Conservation (phyloP, 163 green algal genomes). For the Chlorella variabilis region DNA sequence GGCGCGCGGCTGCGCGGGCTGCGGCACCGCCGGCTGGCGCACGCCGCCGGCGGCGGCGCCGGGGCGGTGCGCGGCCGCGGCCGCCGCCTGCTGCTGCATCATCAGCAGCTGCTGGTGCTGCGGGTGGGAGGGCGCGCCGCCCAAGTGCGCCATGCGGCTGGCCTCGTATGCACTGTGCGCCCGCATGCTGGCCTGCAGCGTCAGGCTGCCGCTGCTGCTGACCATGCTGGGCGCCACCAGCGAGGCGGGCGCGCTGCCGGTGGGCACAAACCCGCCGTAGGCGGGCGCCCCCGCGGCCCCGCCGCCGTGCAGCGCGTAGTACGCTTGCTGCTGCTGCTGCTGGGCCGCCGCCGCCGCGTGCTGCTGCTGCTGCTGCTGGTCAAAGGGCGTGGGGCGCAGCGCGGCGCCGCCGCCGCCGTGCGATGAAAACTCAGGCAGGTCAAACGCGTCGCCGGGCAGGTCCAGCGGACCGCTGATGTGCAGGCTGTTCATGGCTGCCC, state of each 20-base stretch:
- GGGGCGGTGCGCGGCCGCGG: background rate
- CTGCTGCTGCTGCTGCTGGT: conserved; percentile 25
- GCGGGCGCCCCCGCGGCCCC: background rate
- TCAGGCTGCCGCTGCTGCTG: conserved; percentile 32
- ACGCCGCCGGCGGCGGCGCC: background rate
- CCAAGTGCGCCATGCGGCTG: background rate
- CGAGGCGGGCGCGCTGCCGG: background rate
- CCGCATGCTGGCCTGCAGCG: conserved; percentile 17
- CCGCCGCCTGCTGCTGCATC: conserved; percentile 5
- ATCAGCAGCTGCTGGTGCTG: conserved; percentile 5
- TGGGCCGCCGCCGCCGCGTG: background rate
- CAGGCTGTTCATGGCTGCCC: background rate
- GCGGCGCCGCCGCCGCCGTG: background rate
- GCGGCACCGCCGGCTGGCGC: conserved; percentile 24
- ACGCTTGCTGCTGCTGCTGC: background rate
- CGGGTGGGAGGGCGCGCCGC: background rate
- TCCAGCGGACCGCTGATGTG: conserved; percentile 30
- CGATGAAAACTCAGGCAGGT: conserved; percentile 25
- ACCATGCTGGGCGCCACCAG: conserved; percentile 10
- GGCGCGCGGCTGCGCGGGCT: conserved; percentile 22
- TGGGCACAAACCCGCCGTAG: conserved; percentile 12
- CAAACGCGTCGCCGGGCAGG: conserved; percentile 43
- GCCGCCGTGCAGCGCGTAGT: background rate
- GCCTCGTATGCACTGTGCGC: conserved; percentile 24
- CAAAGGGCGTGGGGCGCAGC: conserved; percentile 21